Base-by-base conservation (phyloP, 768 basidiomycete genomes). In the Naganishia vaughanmartiniae region DNA sequence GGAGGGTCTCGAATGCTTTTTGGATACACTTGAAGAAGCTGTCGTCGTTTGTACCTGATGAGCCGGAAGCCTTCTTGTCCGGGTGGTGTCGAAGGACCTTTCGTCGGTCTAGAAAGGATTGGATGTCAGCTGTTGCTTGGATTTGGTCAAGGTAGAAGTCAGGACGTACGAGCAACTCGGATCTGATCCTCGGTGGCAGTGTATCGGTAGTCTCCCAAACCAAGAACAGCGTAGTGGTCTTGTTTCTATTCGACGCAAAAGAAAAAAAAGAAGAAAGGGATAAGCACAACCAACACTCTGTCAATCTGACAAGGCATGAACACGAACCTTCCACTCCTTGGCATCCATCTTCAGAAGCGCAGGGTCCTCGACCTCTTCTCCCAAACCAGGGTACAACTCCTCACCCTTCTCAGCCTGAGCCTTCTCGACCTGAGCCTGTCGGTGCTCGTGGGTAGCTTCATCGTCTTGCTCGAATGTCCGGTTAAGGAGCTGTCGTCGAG, bases 1-100 rank as follows among this genome's bases (percentile, higher is more conserved):
- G 89, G 69, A 99, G 88, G 51, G 93, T 89, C 75, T 99, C 96
- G 83, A 90, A 87, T n/a, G 95, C 95, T 83, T 99, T 99, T 83
- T 91, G 89, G 75, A 99, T 98, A 81, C 96, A 99, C 83, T 99
- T 99, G 90, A 99, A 99, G 85, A 99, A 98, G 0, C 89, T 89
- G 76, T 99, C 95, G 81, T 97, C 94, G 84, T 98, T 95, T 70
- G 91, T 89, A 76, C 91, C 90, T 42, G 87, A 87, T 42, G 85
- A 82, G 54, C 86, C 87, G 33, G 46, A 65, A 31, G 89, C 87
- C 81, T 98, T 97, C 84, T 98, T 97, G 84, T 98, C 94, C 0
- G 94, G 94, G 80, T 98, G 94, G 82, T 98, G 94, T 79, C 92
- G 93, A 63, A 98, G 88, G n/a, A 96, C 94, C 84, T 96, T 98